Evolutionary conservation across 139 green algal genomes (phyloP).

Genomic region (Spirogloea muscicola): DNA sequence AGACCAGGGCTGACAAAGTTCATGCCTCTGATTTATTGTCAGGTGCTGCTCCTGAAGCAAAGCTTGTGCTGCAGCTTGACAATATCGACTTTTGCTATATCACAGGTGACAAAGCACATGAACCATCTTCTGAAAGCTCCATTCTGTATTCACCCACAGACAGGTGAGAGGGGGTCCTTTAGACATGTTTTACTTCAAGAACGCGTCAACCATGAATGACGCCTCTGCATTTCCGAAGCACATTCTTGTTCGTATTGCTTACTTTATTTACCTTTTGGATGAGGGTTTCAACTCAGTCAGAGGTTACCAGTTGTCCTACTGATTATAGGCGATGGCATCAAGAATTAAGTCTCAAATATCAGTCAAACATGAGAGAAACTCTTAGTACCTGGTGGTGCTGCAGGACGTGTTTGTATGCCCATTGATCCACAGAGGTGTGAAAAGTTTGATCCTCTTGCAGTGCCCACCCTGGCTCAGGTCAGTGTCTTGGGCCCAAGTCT

Average conservation of each 20-base stretch:
- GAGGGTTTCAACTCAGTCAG: no score
- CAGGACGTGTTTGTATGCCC: slow-evolving; percentile 89
- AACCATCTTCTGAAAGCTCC: slow-evolving; percentile 99
- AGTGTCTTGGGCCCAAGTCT: no score
- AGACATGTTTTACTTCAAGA: no score
- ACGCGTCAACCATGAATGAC: no score
- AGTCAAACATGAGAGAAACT: no score
- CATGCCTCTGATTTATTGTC: slow-evolving; percentile 2
- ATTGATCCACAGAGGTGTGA: slow-evolving; percentile 71
- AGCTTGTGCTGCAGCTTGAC: neutral
- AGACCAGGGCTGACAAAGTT: neutral
- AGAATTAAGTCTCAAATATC: no score
- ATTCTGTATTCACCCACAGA: slow-evolving; percentile 99
- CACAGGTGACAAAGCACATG: slow-evolving; percentile 94
- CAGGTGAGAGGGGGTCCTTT: no score
- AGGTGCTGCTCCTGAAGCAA: neutral
- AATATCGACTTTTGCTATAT: neutral
- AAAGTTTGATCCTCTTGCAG: slow-evolving; percentile 81
- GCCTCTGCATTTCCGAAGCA: no score
- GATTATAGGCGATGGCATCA: no score
- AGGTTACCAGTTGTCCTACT: no score
- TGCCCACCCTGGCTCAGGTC: slow-evolving; percentile 72
- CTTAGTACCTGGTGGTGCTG: neutral
- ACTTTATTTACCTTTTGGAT: neutral
- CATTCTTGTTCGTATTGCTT: slow-evolving; percentile 10